These are phyloP conservation scores for Fusarium agapanthi DNA, from an alignment of 2,329 filamentous ascomycete species.

Conservation along the genomic window DNA sequence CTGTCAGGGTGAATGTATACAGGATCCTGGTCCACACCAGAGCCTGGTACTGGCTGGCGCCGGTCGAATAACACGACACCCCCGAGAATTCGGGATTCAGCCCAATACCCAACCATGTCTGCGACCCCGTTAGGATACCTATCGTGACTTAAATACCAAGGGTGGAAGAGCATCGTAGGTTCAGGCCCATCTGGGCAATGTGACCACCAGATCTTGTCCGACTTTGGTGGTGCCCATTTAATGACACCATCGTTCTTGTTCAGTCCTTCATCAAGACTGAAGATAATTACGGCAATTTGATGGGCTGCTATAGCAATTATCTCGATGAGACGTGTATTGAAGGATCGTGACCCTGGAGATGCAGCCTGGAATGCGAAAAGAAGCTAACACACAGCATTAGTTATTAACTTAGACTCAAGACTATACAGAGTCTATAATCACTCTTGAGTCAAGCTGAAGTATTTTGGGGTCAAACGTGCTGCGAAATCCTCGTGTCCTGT, in stretches of 20 bases:
- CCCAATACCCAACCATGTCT: conserved; percentile 6
- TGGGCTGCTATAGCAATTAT: conserved; percentile 43
- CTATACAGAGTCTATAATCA: neutral
- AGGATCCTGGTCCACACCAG: neutral
- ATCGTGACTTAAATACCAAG: neutral
- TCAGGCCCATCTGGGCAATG: conserved; percentile 12
- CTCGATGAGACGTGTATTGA: conserved; percentile 45
- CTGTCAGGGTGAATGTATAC: neutral
- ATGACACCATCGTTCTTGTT: conserved; percentile 39
- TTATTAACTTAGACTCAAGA: neutral
- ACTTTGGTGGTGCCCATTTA: conserved; percentile 33
- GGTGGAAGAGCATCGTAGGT: conserved; percentile 42
- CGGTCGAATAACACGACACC: conserved; percentile 3
- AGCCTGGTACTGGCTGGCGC: neutral
- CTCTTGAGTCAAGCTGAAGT: conserved; percentile 19
- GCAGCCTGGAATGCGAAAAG: conserved; percentile 38
- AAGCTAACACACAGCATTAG: conserved; percentile 17
- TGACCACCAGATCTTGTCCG: neutral
- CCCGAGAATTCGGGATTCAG: neutral
- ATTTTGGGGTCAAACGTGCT: conserved; percentile 13
- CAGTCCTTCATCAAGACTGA: conserved; percentile 22
- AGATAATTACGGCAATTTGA: conserved; percentile 42
- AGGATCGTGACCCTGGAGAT: conserved; percentile 35
- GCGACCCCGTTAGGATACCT: neutral
- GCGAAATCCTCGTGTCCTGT: conserved; percentile 25